Conservation (phyloP, 2,329 filamentous ascomycete genomes). For the Diaporthe citrichinensis region DNA sequence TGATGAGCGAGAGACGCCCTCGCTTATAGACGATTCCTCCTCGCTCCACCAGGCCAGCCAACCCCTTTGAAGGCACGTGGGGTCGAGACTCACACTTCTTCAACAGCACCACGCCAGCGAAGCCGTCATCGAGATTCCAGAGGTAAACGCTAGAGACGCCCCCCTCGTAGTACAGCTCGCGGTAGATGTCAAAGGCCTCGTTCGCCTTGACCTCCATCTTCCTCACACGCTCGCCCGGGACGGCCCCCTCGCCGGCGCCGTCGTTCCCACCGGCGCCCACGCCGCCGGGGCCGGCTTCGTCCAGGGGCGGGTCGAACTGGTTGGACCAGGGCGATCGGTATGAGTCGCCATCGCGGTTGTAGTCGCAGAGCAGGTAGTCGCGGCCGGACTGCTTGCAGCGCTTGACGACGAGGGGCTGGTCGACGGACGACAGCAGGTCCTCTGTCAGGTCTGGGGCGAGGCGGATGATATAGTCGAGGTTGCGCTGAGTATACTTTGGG, state of each 20-base stretch:
- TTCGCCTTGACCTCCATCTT: constrained; percentile 96
- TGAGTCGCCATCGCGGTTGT: constrained; percentile 98
- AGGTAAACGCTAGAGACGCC: constrained; percentile 97
- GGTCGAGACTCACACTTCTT: constrained; percentile 81
- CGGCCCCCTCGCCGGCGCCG: constrained; percentile 81
- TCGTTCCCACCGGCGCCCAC: constrained; percentile 67
- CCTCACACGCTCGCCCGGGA: constrained; percentile 90
- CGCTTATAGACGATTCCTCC: constrained; percentile 23
- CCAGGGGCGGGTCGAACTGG: constrained; percentile 93
- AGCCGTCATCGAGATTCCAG: constrained; percentile 98
- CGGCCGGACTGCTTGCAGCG: constrained; percentile 90
- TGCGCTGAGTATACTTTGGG: constrained; percentile 89
- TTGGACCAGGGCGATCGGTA: constrained; percentile 99
- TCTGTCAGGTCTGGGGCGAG: constrained; percentile 94
- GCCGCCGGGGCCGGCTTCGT: constrained; percentile 67
- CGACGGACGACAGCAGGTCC: constrained; percentile 97
- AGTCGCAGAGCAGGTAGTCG: constrained; percentile 98
- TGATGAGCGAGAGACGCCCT: constrained; percentile 32
- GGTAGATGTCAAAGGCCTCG: constrained; percentile 96
- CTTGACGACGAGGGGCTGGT: constrained; percentile 90
- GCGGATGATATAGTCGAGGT: constrained; percentile 89
- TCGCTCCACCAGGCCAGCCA: background rate
- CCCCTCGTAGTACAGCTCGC: constrained; percentile 97
- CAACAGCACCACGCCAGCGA: constrained; percentile 93
- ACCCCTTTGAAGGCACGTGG: background rate